Evolutionary conservation across 1,284 basidiomycete species (phyloP).

Genomic region (Leccinum angustisporum): DNA sequence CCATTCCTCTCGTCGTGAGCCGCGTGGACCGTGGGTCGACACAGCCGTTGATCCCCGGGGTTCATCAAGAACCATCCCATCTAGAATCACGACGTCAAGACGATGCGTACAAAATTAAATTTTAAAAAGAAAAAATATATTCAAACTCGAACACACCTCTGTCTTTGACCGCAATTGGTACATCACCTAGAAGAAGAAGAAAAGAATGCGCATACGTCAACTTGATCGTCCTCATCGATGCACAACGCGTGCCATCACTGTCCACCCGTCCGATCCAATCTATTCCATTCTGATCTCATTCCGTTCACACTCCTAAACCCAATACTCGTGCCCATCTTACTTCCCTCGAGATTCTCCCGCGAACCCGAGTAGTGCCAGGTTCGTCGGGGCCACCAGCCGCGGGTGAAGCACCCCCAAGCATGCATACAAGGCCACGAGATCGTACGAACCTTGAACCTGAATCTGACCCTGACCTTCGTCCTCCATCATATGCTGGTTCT

Average conservation of each 20-base stretch:
- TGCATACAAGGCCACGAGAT: conserved; percentile 35
- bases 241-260: background rate
- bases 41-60: conserved; percentile 40
- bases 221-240: background rate
- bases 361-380: conserved; percentile 42
- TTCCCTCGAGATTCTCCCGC: background rate
- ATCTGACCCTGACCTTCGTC: conserved; percentile 28
- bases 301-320: background rate
- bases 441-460: conserved; percentile 61
- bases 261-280: background rate
- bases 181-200: conserved; percentile 19
- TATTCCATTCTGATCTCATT: background rate
- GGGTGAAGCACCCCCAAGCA: conserved; percentile 40
- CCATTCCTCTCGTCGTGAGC: conserved; percentile 73
- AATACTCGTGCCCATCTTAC: background rate
- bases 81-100: conserved; percentile 35
- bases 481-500: conserved; percentile 28
- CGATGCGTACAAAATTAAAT: background rate
- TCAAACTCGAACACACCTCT: conserved; percentile 29
- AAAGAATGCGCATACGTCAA: conserved; percentile 16
- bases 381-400: conserved; percentile 53
- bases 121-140: background rate
- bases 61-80: conserved; percentile 54
- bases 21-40: conserved; percentile 73
- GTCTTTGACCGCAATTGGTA: conserved; percentile 11